Base-by-base conservation (phyloP, 257 asterid species). In the Fraxinus americana region DNA sequence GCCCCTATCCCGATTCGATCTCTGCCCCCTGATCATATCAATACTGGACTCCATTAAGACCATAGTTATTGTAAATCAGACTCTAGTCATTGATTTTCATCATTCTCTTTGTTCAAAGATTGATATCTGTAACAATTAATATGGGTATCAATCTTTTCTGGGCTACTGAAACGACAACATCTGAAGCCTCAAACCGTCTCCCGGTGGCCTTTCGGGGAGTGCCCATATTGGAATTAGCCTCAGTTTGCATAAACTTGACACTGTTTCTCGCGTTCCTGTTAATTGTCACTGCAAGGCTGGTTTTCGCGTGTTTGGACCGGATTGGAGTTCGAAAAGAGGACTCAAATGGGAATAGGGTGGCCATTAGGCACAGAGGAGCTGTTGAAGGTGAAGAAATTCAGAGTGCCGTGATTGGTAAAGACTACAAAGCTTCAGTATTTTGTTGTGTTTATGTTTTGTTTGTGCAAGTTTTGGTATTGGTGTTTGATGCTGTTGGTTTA, bases 181-280 rank as follows among this genome's bases (percentile, higher is more conserved):
- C 80, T 59, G 72, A 85, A 39, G 29, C 80, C 72, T 54, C 82
- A 30, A 85, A 80, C 77, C 38, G 74, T 30, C 79, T 90, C 32
- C 74, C 80, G 38, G 80, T 75, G 17, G 57, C 84, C 41, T 81
- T 88, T 6, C 86, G 83, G 30, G 88, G 87, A 1, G 65, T 95
- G 69, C 90, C 96, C 29, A 14, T 83, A 45, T 78, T 92, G 84
- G 99, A 95, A 84, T 77, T 93, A 41, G 89, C 92, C 63, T 87
- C 97, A 59, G 78, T 93, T 54, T 89, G 98, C 88, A 82, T 95
- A 77, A 92, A 93, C 87, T 82, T 89, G 86, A 88, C 97, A 2
- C 85, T 95, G 43, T 78, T 91, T 29, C 91, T 92, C 9, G 82
- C 88, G 54, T 91, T 93, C 38, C 86, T 95, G 79, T 89, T 90